Percentiles rank a stretch among this genome's conserved stretches.
phyloP scores from a whole-genome alignment of 208 protist genomes.

The Acanthamoeba castellanii region DNA sequence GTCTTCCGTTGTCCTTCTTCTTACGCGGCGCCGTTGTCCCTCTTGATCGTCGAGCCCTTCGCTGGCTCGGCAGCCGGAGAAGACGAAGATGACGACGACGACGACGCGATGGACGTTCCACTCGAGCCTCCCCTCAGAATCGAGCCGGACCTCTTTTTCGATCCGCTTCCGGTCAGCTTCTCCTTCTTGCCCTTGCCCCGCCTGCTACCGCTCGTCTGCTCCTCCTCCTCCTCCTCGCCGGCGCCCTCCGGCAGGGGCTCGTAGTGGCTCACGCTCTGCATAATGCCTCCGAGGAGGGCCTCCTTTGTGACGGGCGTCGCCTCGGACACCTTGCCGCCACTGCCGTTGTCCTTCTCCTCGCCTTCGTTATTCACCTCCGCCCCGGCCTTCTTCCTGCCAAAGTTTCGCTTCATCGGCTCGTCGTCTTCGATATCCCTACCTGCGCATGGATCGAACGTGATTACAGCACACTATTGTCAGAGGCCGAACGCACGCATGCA shows the following conservation, averaged over 20 bases:
- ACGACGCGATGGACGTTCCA: neutral
- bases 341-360: neutral
- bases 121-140: neutral
- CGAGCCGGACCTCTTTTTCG: conserved; percentile 3
- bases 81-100: neutral
- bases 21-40: conserved; percentile 23
- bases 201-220: neutral
- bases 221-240: conserved; percentile 15
- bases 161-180: neutral
- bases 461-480: neutral
- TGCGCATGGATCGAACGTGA: neutral
- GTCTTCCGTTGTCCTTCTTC: neutral
- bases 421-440: conserved; percentile 52
- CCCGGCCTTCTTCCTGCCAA: conserved; percentile 35
- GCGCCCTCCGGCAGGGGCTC: conserved; percentile 1
- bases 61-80: too few species aligned
- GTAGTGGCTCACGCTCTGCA: neutral
- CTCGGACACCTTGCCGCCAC: neutral
- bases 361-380: neutral
- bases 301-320: conserved; percentile 38
- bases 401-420: conserved; percentile 52
- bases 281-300: neutral
- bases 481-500: too few species aligned
- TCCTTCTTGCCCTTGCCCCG: conserved; percentile 32
- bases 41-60: neutral